Evolutionary conservation across 257 asterid genomes (phyloP).

Genomic region (Agastache rugosa): DNA sequence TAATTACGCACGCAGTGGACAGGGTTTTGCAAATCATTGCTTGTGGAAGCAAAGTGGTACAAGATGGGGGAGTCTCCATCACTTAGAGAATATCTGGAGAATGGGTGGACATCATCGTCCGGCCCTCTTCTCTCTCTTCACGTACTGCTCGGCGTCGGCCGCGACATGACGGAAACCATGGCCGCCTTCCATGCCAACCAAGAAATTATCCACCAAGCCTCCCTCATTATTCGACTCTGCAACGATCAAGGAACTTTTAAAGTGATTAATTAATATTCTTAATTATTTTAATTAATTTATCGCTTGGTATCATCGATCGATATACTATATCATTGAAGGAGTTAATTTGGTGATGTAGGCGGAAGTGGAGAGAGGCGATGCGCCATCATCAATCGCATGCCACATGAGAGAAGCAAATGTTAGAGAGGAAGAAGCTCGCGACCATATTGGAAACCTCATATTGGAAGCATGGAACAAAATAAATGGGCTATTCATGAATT

Average conservation of each 20-base stretch:
- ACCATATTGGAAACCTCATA: conserved; percentile 39
- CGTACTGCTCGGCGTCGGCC: conserved; percentile 44
- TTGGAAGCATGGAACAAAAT: conserved; percentile 51
- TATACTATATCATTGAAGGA: no score
- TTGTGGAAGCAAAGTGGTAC: conserved; percentile 64
- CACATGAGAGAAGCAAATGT: conserved; percentile 61
- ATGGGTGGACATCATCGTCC: conserved; percentile 61
- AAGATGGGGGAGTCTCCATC: conserved; percentile 48
- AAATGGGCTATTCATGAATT: conserved; percentile 34
- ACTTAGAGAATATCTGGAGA: conserved; percentile 53
- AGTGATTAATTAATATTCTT: conserved; percentile 43
- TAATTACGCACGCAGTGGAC: conserved; percentile 51
- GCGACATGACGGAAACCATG: conserved; percentile 18
- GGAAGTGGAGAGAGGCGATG: conserved; percentile 69
- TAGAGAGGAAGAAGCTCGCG: conserved; percentile 49
- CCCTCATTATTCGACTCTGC: conserved; percentile 62
- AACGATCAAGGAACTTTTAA: conserved; percentile 66
- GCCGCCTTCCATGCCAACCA: conserved; percentile 31
- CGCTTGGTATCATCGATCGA: no score
- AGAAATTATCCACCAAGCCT: conserved; percentile 44
- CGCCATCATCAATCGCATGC: conserved; percentile 64
- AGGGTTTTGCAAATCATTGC: conserved; percentile 56
- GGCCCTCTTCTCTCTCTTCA: conserved; percentile 59
- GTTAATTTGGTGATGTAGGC: conserved; percentile 41
- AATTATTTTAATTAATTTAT: no score